Percentiles rank a stretch among this genome's conserved stretches.
Conservation (phyloP, 2,329 filamentous ascomycete genomes). For the Pseudogymnoascus sp. region DNA sequence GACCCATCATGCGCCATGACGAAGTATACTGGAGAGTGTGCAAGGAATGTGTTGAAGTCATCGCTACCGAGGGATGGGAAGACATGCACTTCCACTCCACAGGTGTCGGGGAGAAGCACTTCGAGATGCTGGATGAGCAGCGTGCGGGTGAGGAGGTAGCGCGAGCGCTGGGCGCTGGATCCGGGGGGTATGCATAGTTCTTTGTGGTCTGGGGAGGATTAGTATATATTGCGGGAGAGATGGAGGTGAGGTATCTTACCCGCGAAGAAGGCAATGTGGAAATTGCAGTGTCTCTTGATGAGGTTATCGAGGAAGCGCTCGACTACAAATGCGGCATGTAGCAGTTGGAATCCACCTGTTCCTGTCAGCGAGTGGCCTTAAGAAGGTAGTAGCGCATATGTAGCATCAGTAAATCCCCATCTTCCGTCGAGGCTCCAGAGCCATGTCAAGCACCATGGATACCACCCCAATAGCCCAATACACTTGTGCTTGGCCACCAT, state of each 20-base stretch:
- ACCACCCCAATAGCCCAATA: background rate
- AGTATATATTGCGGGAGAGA: conserved; percentile 11
- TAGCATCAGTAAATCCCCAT: conserved; percentile 7
- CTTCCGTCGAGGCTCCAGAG: background rate
- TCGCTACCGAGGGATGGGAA: conserved; percentile 38
- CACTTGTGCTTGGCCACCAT: background rate
- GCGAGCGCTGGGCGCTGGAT: conserved; percentile 27
- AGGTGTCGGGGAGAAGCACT: conserved; percentile 20
- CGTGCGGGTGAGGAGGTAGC: conserved; percentile 53
- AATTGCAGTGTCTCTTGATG: conserved; percentile 57
- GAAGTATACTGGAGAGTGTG: conserved; percentile 52
- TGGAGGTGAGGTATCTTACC: conserved; percentile 15
- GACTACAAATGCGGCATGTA: conserved; percentile 63
- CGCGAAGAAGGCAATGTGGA: conserved; percentile 62
- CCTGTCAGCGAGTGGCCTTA: background rate
- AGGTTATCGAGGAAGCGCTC: conserved; percentile 59
- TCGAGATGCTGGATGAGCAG: conserved; percentile 56
- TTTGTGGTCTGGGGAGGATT: conserved; percentile 34
- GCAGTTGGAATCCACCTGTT: conserved; percentile 57
- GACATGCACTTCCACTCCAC: conserved; percentile 33
- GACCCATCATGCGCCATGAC: conserved; percentile 61
- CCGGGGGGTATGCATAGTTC: conserved; percentile 47
- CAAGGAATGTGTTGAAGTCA: conserved; percentile 50
- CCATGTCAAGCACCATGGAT: background rate
- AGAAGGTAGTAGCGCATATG: background rate